Evolutionary conservation across 306 rosid genomes (phyloP).

Genomic region (Senna tora): DNA sequence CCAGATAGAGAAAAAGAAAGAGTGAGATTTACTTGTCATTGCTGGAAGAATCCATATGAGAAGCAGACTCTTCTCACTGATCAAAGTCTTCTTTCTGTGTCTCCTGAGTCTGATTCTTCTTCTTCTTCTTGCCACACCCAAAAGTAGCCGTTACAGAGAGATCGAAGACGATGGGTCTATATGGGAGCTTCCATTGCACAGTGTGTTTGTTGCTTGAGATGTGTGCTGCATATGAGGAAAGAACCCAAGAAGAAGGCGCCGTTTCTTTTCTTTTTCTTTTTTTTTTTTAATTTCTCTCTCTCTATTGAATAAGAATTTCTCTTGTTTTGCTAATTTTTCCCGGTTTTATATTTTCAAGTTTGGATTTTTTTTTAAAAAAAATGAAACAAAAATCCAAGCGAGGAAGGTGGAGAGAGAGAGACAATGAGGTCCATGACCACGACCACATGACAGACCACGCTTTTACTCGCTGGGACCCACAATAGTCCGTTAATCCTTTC

Average conservation of each 20-base stretch:
- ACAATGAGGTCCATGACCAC: slow-evolving; percentile 24
- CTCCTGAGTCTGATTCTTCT: background rate
- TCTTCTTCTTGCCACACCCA: background rate
- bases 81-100: slow-evolving; percentile 14
- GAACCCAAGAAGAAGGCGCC: background rate
- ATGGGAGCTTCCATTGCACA: background rate
- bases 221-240: slow-evolving; percentile 12
- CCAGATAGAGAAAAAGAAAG: slow-evolving; percentile 10
- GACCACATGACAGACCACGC: slow-evolving; percentile 38
- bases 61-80: slow-evolving; percentile 30
- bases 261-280: too few relatives aligned
- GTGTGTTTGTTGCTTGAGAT: background rate
- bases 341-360: slow-evolving; percentile 18
- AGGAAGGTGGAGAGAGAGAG: slow-evolving; percentile 31
- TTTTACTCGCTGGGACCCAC: slow-evolving; percentile 41
- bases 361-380: background rate
- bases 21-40: slow-evolving; percentile 57
- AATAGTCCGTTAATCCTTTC: slow-evolving; percentile 11
- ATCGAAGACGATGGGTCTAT: slow-evolving; percentile 12
- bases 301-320: too few relatives aligned
- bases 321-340: background rate
- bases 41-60: slow-evolving; percentile 55
- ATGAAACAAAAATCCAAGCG: slow-evolving; percentile 11
- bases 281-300: too few relatives aligned
- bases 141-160: slow-evolving; percentile 55